Evolutionary conservation across 176 grass and related monocot genomes (phyloP), one percentile per base, ranked within the genome.

Genomic region (Bolboschoenus planiculmis): DNA sequence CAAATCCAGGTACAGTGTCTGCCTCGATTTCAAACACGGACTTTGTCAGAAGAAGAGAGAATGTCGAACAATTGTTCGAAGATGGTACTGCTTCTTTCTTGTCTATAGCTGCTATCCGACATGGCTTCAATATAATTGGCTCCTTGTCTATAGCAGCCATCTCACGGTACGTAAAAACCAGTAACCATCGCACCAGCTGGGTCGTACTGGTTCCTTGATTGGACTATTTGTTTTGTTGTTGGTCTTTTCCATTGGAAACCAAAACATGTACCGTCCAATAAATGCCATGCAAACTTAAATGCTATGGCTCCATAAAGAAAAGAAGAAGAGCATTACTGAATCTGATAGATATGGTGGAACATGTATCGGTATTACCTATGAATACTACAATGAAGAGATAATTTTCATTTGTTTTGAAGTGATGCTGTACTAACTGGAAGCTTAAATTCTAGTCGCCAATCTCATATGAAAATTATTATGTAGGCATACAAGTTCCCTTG

Each of bases 51-150:
- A 93, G 87, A 91, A 94, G 95, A 90, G 90, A 94, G 46, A 87
- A 18, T 23, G 33, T 92, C 43, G 92, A 97, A 83, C 90, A 93
- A 84, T 83, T 91, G 64, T 78, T 94, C 82, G 95, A 97, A 90
- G 95, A 97, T 87, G 95, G 95, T 61, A 97, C 95, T 37, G 20
- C 92, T 40, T 94, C 92, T 14, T 97, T 97, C 64, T 85, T 97
- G 79, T 89, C 88, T 78, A 94, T 97, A 92, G 84, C 90, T 88
- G 91, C 95, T 86, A 85, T 97, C 62, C 87, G n/a, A 83, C 85
- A 94, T 85, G 95, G 95, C 15, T 97, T 97, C 88, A 88, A 90
- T 29, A 94, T 90, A 61, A 88, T 93, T 9, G 56, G 88, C 83
- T 78, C 71, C 60, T 91, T 97, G 73, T 92, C 87, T 91, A 60